Evolutionary conservation across 2,329 filamentous ascomycete genomes (phyloP).

Genomic region (Sclerotinia spermophila): DNA sequence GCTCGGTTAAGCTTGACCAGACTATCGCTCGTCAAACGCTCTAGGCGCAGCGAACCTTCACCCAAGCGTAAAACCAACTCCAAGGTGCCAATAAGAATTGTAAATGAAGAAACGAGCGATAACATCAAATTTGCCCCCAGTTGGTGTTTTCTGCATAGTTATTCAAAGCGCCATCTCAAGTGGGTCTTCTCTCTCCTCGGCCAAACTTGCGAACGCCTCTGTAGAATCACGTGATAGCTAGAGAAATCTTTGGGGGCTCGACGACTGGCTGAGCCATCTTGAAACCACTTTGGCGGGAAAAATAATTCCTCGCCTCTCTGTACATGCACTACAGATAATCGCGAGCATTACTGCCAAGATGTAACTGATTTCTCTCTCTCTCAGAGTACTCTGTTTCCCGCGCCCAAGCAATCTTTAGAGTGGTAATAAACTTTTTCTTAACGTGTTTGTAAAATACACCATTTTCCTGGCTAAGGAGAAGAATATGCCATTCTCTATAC

Average conservation of each 20-base stretch:
- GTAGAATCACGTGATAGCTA: neutral
- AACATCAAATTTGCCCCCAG: neutral
- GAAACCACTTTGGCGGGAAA: neutral
- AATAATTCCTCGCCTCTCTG: neutral
- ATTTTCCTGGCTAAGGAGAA: neutral
- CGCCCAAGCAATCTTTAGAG: neutral
- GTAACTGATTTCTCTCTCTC: neutral
- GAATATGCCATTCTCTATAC: neutral
- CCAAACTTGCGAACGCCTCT: neutral
- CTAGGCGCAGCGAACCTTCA: neutral
- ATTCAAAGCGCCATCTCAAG: neutral
- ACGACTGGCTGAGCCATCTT: neutral
- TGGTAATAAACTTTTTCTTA: neutral
- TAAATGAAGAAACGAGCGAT: neutral
- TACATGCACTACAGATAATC: neutral
- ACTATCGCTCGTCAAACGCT: neutral
- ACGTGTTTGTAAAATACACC: neutral
- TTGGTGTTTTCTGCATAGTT: neutral
- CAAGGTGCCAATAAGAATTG: neutral
- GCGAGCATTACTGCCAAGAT: neutral
- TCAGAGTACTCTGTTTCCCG: neutral
- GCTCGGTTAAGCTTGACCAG: neutral
- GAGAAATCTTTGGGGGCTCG: neutral
- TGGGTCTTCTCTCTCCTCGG: neutral
- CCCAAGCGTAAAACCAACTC: too few relatives aligned